phyloP scores from a whole-genome alignment of 129 eudicot species.

The Solidago caesia region DNA sequence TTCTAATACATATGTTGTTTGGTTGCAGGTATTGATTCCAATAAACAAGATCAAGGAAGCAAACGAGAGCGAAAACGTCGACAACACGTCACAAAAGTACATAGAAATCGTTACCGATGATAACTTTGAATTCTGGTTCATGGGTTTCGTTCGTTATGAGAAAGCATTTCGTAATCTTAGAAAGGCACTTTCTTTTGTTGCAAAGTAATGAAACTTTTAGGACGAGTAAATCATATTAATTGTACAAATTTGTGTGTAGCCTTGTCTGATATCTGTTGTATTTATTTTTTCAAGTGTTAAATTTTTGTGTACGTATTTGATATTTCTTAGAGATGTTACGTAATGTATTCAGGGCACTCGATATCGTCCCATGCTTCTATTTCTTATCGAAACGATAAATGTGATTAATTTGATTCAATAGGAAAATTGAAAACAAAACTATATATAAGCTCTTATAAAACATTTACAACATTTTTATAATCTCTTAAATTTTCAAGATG shows the following conservation, averaged over 20 bases:
- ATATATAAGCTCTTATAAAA: no score
- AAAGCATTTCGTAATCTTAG: constrained; percentile 49
- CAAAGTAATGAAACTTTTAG: constrained; percentile 25
- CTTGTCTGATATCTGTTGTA: background rate
- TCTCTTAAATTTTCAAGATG: no score
- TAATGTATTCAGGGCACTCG: no score
- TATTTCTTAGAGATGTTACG: no score
- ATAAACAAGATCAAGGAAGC: constrained; percentile 43
- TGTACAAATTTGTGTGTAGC: constrained; percentile 17
- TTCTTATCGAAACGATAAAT: no score
- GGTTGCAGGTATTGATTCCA: constrained; percentile 52
- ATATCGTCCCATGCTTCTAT: no score
- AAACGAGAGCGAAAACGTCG: constrained; percentile 45
- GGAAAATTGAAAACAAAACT: no score
- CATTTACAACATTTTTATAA: no score
- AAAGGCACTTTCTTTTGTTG: constrained; percentile 36
- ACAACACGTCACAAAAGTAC: constrained; percentile 51
- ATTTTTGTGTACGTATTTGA: background rate
- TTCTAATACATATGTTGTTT: background rate
- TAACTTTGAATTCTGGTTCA: constrained; percentile 65
- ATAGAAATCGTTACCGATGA: constrained; percentile 46
- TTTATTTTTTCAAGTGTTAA: background rate
- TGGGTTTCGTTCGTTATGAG: constrained; percentile 59
- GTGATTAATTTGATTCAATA: no score
- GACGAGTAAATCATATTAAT: background rate